Percentiles rank a stretch among this genome's conserved stretches.
Conservation (phyloP, 495 filamentous ascomycete genomes). For the Xylaria intraflava region DNA sequence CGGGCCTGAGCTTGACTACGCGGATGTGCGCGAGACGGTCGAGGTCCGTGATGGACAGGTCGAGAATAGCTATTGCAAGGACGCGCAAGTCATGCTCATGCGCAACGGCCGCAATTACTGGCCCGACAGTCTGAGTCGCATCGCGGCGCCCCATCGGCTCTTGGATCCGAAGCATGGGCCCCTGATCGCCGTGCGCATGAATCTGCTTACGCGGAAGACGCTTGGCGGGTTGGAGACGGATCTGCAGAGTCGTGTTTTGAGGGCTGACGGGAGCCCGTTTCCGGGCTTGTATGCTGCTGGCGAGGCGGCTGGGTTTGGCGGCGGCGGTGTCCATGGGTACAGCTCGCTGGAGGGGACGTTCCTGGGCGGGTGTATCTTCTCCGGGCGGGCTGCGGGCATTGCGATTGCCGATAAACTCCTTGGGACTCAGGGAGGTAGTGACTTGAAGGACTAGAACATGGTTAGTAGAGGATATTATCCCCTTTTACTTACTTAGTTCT, state of each 20-base stretch:
- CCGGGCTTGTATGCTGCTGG: conserved; percentile 45
- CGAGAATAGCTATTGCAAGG: conserved; percentile 43
- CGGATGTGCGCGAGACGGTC: conserved; percentile 32
- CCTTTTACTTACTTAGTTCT: no score
- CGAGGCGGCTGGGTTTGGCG: conserved; percentile 49
- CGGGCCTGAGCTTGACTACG: conserved; percentile 33
- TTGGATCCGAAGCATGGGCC: conserved; percentile 42
- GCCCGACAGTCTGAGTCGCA: conserved; percentile 35
- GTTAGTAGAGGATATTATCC: no score
- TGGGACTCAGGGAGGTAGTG: conserved; percentile 6
- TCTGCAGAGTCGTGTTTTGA: conserved; percentile 41
- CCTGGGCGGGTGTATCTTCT: conserved; percentile 46
- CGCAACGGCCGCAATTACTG: conserved; percentile 45
- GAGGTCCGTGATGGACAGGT: conserved; percentile 44
- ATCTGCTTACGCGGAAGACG: conserved; percentile 47
- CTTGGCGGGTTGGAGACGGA: conserved; percentile 50
- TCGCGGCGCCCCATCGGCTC: conserved; percentile 41
- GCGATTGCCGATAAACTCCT: conserved; percentile 36
- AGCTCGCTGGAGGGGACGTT: conserved; percentile 47
- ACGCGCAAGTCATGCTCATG: conserved; percentile 48
- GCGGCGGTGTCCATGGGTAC: conserved; percentile 48
- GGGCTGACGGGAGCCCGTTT: conserved; percentile 35
- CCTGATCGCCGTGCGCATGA: conserved; percentile 45
- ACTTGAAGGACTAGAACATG: neutral
- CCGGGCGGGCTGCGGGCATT: conserved; percentile 40